A percentile compares a stretch with the other conserved stretches of the same genome.
Evolutionary conservation across 495 filamentous ascomycete genomes (phyloP).

Genomic region (Neurospora sp.): DNA sequence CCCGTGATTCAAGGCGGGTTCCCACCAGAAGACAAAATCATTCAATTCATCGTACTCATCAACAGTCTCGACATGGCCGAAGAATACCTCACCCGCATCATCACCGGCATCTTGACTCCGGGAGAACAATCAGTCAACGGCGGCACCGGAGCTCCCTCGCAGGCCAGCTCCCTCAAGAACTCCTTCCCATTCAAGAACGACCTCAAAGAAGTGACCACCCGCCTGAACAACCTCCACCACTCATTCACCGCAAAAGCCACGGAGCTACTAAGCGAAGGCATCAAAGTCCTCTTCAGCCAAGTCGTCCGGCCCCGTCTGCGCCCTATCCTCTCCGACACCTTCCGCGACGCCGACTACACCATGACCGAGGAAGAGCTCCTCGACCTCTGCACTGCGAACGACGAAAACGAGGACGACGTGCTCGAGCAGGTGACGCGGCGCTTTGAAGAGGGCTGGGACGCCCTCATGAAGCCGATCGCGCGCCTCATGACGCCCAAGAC

Average conservation of each 20-base stretch:
- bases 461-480: conserved; percentile 68
- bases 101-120: conserved; percentile 51
- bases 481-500: conserved; percentile 67
- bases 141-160: conserved; percentile 6
- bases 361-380: conserved; percentile 40
- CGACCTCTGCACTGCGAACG: conserved; percentile 36
- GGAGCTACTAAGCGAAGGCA: conserved; percentile 74
- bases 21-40: conserved; percentile 73
- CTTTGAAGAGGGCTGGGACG: conserved; percentile 77
- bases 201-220: conserved; percentile 50
- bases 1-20: conserved; percentile 60
- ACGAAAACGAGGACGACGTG: conserved; percentile 41
- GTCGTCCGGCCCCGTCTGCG: conserved; percentile 79
- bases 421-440: conserved; percentile 55
- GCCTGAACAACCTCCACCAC: conserved; percentile 56
- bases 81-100: conserved; percentile 82
- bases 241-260: conserved; percentile 65
- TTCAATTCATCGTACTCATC: conserved; percentile 81
- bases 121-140: conserved; percentile 10
- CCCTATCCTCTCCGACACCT: conserved; percentile 75
- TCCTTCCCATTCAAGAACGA: conserved; percentile 74
- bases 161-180: conserved; percentile 37
- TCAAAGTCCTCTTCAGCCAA: conserved; percentile 76
- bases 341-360: conserved; percentile 81
- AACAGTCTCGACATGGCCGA: conserved; percentile 88